These are phyloP conservation scores for Dryas drummondii DNA, from an alignment of 306 rosid genomes.

Conservation along the genomic window DNA sequence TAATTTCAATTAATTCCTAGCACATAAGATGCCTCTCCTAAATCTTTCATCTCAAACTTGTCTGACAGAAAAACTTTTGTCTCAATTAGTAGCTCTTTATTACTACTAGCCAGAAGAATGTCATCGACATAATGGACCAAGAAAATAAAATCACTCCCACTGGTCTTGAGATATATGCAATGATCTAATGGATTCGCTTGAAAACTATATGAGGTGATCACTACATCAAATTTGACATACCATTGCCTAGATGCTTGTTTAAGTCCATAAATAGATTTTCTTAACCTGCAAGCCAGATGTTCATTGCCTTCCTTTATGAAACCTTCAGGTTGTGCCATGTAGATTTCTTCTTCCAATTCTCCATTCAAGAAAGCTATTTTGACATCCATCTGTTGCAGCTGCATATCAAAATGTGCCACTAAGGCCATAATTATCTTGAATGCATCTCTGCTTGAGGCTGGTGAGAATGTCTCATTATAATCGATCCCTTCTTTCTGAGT, in stretches of 20 bases:
- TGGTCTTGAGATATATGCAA: no score
- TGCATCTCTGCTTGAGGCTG: not conserved
- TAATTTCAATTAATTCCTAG: no score
- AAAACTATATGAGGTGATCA: no score
- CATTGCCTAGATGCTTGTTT: not conserved
- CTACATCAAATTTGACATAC: no score
- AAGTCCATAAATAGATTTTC: not conserved
- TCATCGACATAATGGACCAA: no score
- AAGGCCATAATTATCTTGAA: not conserved
- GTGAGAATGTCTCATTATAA: not conserved
- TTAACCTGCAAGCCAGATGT: not conserved
- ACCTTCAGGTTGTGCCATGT: not conserved
- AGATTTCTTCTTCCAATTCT: not conserved
- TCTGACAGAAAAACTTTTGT: no score
- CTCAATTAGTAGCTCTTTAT: no score
- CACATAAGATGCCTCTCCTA: no score
- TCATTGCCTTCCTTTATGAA: not conserved
- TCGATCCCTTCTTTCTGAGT: not conserved
- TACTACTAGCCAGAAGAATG: no score
- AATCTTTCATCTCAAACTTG: no score
- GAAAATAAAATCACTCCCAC: no score
- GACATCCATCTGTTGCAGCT: not conserved
- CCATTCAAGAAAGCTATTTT: not conserved
- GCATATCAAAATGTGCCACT: not conserved
- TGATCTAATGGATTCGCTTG: no score